phyloP scores from a whole-genome alignment of 495 filamentous ascomycete genomes.

The Cudoniella acicularis region DNA sequence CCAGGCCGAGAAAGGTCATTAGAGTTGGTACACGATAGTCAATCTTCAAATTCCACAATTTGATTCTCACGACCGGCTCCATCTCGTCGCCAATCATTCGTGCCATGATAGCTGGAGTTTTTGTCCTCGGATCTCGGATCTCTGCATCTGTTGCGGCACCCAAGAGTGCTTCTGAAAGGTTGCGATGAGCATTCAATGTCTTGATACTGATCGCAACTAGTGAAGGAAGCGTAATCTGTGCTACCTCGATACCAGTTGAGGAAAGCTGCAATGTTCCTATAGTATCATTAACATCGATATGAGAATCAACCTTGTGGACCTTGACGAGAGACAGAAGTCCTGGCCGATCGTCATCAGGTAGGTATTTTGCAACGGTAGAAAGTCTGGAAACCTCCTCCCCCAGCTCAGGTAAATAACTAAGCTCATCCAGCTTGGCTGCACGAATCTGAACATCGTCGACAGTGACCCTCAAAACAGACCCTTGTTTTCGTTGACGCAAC shows the following conservation, averaged over 20 bases:
- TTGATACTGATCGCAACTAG: slow-evolving; percentile 72
- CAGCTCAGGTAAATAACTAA: slow-evolving; percentile 63
- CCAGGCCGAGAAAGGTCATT: slow-evolving; percentile 69
- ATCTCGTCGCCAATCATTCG: slow-evolving; percentile 90
- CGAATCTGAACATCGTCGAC: slow-evolving; percentile 56
- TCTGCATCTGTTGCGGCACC: slow-evolving; percentile 41
- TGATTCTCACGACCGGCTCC: slow-evolving; percentile 84
- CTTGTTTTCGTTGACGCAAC: slow-evolving; percentile 83
- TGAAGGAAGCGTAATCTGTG: slow-evolving; percentile 80
- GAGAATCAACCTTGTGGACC: slow-evolving; percentile 56
- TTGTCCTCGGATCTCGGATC: slow-evolving; percentile 29
- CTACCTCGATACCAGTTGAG: slow-evolving; percentile 62
- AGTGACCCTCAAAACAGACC: slow-evolving; percentile 71
- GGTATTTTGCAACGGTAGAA: slow-evolving; percentile 85
- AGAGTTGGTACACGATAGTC: slow-evolving; percentile 84
- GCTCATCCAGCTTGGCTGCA: slow-evolving; percentile 53
- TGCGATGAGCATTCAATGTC: slow-evolving; percentile 54
- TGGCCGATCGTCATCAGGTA: slow-evolving; percentile 93
- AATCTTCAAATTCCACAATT: slow-evolving; percentile 71
- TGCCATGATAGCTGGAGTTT: slow-evolving; percentile 65
- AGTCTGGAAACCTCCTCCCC: slow-evolving; percentile 74
- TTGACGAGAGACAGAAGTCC: slow-evolving; percentile 73
- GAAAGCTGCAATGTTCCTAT: slow-evolving; percentile 61
- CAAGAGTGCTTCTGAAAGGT: slow-evolving; percentile 65
- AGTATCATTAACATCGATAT: slow-evolving; percentile 55